phyloP scores from a whole-genome alignment of 2,329 filamentous ascomycete genomes.

The Microdochium nivale region DNA sequence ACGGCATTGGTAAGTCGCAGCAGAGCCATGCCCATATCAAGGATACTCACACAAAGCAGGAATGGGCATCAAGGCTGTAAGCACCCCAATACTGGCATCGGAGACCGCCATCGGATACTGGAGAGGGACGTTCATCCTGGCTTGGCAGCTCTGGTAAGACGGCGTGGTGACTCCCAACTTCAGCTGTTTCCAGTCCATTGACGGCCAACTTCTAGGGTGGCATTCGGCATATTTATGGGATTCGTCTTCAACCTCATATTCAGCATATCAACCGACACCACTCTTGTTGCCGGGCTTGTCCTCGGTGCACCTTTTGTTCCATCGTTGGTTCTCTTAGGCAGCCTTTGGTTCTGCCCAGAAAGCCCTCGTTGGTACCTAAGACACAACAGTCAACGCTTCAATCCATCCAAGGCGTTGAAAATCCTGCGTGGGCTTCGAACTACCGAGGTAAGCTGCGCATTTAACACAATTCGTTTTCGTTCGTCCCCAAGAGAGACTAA shows the following conservation, averaged over 20 bases:
- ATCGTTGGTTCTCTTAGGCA: constrained; percentile 20
- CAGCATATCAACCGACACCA: constrained; percentile 3
- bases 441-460: constrained; percentile 18
- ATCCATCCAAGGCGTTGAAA: constrained; percentile 22
- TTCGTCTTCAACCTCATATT: constrained; percentile 25
- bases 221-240: constrained; percentile 14
- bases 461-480: not conserved
- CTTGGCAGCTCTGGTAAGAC: constrained; percentile 34
- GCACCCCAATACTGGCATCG: constrained; percentile 35
- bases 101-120: constrained; percentile 38
- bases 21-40: not conserved
- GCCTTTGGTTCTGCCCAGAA: constrained; percentile 28
- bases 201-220: constrained; percentile 9
- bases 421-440: constrained; percentile 25
- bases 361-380: constrained; percentile 31
- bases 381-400: constrained; percentile 21
- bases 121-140: constrained; percentile 36
- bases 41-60: constrained; percentile 12
- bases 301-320: constrained; percentile 26
- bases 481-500: too few species aligned
- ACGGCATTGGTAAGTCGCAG: constrained; percentile 26
- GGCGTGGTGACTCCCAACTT: not conserved
- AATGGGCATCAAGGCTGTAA: constrained; percentile 41
- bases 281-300: constrained; percentile 19
- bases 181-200: too few species aligned